phyloP scores from a whole-genome alignment of 2,329 filamentous ascomycete species.

The Venturia nashicola region DNA sequence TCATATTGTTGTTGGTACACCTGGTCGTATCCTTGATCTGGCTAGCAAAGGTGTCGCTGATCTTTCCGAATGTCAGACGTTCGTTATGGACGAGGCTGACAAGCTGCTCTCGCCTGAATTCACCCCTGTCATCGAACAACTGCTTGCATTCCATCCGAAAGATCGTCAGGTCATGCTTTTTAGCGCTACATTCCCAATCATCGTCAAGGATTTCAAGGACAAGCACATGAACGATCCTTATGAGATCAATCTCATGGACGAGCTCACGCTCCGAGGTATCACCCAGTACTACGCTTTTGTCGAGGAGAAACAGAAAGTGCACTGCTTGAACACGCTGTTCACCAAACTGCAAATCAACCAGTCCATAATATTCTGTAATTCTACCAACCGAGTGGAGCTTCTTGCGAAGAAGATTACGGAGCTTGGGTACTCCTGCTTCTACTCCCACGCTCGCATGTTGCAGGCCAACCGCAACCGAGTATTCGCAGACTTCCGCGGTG shows the following conservation, averaged over 20 bases:
- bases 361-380: conserved; percentile 99
- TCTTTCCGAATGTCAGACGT: conserved; percentile 89
- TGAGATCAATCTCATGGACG: conserved; percentile 99
- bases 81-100: conserved; percentile 99
- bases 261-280: conserved; percentile 92
- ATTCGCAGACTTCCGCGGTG: conserved; percentile 98
- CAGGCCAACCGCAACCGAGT: conserved; percentile 95
- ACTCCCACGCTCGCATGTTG: conserved; percentile 96
- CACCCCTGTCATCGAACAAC: conserved; percentile 91
- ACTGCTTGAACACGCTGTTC: conserved; percentile 97
- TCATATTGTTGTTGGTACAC: conserved; percentile 95
- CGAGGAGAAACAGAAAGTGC: conserved; percentile 98
- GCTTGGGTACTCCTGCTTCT: conserved; percentile 97
- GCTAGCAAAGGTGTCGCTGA: conserved; percentile 95
- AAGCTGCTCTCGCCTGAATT: conserved; percentile 96
- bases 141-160: conserved; percentile 89
- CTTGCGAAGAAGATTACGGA: conserved; percentile 99
- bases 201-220: conserved; percentile 95
- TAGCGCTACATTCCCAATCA: conserved; percentile 92
- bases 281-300: conserved; percentile 99
- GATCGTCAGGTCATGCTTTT: conserved; percentile 99
- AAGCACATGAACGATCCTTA: conserved; percentile 96
- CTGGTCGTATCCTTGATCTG: conserved; percentile 88
- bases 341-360: conserved; percentile 99
- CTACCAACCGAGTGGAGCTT: conserved; percentile 93